Base-by-base conservation (phyloP, 257 asterid genomes). In the Euphrasia confusa region DNA sequence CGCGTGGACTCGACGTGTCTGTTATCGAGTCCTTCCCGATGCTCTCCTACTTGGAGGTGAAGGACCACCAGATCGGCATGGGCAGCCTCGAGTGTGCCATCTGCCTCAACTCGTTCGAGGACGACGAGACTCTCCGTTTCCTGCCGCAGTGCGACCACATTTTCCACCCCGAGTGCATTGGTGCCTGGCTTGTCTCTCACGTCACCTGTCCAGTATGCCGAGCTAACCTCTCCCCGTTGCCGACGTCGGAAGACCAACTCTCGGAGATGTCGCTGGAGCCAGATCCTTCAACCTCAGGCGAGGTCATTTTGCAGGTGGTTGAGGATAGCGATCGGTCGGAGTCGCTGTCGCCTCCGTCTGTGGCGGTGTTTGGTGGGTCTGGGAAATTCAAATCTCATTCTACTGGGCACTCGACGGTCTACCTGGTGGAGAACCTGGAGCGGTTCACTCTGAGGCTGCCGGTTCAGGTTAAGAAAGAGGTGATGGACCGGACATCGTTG, bases 161-260 rank as follows among this genome's bases (percentile, higher is more conserved):
- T 4, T 91, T 91, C 66, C 98, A 91, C 64, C 90, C 96, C 0
- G 90, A 80, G 35, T 93, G 99, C 47, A 87, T 93, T 66, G 97
- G 87, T 62, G 84, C 95, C 3, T 93, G 99, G 99, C 88, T 93
- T 14, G 77, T 66, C 37, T 81, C 86, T 0, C 99, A 93, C 74
- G 83, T 79, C 42, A 89, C 99, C 2, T 93, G 99, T 62, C 99
- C 99, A 0, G 99, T 93, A 64, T 93, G 99, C 75, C 56, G 99
- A 5, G 90, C 99, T 37, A 65, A 87, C 47, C 73, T 93, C 11
- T 71, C 54, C 0, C 82, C 37, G 17, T 8, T 15, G 40, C 40
- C 60, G 58, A 3, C 58, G 15, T 14, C 4, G 14, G 26, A 49
- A 3, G 55, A 15, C 5, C 14, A 18, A 13, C 33, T 53, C 4